Conservation (phyloP, 2,329 filamentous ascomycete genomes). For the Pseudogymnoascus sp. region DNA sequence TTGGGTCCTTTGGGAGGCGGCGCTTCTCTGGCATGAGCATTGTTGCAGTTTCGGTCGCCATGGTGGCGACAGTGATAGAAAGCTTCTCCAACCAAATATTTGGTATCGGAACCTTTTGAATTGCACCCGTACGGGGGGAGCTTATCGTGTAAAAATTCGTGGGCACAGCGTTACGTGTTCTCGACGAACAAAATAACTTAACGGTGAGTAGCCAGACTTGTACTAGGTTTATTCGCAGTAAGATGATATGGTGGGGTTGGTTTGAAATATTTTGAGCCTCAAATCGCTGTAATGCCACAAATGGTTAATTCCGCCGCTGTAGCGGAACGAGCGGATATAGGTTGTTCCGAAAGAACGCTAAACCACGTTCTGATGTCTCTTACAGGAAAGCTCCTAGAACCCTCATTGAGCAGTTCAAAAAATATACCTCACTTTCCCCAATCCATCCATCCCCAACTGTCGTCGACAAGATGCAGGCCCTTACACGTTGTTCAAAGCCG, state of each 20-base stretch:
- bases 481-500: constrained; percentile 64
- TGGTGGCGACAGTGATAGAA: constrained; percentile 30
- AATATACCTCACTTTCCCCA: constrained; percentile 7
- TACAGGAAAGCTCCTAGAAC: constrained; percentile 7
- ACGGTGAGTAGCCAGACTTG: neutral
- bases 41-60: constrained; percentile 56
- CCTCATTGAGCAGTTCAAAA: neutral
- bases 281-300: neutral
- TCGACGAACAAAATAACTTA: neutral
- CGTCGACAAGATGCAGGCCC: constrained; percentile 66
- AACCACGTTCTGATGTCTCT: constrained; percentile 8
- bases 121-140: neutral
- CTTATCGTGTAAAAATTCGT: neutral
- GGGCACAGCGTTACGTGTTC: neutral
- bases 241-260: constrained; percentile 2
- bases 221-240: neutral
- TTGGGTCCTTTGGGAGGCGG: constrained; percentile 56
- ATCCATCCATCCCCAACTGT: constrained; percentile 20
- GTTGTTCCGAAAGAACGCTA: constrained; percentile 7
- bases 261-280: constrained; percentile 1
- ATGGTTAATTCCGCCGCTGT: neutral
- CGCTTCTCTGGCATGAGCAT: constrained; percentile 43
- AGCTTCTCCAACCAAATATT: neutral
- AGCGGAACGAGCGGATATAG: neutral
- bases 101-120: neutral